Evolutionary conservation across 257 asterid species (phyloP).

Genomic region (Sherardia arvensis): DNA sequence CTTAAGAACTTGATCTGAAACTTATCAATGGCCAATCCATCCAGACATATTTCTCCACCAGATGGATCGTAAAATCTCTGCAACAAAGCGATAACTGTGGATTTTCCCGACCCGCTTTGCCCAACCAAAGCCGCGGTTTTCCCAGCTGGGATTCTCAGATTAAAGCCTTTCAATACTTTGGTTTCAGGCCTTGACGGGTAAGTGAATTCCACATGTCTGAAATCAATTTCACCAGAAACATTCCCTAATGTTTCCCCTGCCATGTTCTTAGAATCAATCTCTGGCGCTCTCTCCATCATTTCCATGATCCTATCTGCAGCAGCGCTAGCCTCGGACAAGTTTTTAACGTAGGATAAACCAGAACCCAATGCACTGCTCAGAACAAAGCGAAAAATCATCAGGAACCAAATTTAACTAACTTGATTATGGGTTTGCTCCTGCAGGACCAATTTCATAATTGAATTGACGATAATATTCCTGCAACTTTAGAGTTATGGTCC

Average conservation of each 20-base stretch:
- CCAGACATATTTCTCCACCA: constrained; percentile 57
- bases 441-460: too few species aligned
- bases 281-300: constrained; percentile 56
- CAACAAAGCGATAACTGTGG: constrained; percentile 62
- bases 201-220: constrained; percentile 43
- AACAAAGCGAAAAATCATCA: neutral
- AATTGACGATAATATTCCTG: too few species aligned
- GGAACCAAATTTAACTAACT: too few species aligned
- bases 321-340: constrained; percentile 73
- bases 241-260: constrained; percentile 46
- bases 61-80: constrained; percentile 89
- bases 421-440: too few species aligned
- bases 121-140: constrained; percentile 79
- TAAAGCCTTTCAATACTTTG: constrained; percentile 52
- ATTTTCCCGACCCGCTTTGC: constrained; percentile 88
- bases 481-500: too few species aligned
- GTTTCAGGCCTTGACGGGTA: constrained; percentile 80
- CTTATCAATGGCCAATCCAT: constrained; percentile 62
- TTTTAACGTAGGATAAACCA: constrained; percentile 56
- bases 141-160: constrained; percentile 54
- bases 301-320: constrained; percentile 65
- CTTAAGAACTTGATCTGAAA: constrained; percentile 83
- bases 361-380: constrained; percentile 63
- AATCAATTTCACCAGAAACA: constrained; percentile 64
- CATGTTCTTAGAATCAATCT: constrained; percentile 59